Conservation (phyloP, 345 rosid species). For the Ceriops zippeliana region DNA sequence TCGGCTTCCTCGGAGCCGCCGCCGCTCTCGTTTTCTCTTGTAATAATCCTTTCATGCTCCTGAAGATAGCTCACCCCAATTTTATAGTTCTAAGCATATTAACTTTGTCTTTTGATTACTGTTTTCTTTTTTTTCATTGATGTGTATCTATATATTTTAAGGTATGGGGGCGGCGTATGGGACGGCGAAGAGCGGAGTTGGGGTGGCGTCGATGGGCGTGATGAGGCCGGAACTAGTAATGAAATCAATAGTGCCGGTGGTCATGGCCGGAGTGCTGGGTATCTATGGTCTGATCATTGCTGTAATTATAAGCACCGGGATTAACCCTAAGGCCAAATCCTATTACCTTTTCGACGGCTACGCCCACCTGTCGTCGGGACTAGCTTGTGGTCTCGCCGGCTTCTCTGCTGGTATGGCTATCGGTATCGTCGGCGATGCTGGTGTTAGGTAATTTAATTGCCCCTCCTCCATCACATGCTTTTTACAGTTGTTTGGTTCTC, state of each 20-base stretch:
- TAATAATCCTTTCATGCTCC: neutral
- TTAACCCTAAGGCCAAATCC: constrained; percentile 21
- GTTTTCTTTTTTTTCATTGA: neutral
- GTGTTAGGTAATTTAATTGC: neutral
- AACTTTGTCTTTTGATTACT: no score
- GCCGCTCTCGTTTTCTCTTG: constrained; percentile 44
- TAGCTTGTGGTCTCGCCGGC: constrained; percentile 26
- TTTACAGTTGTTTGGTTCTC: neutral
- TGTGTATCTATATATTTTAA: neutral
- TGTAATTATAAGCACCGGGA: constrained; percentile 20
- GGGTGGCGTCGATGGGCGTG: constrained; percentile 23
- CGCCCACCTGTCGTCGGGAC: constrained; percentile 30
- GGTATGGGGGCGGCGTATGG: constrained; percentile 27
- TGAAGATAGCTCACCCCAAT: neutral
- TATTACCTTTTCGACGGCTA: constrained; percentile 22
- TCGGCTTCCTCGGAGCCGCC: constrained; percentile 49
- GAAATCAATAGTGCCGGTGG: constrained; percentile 24
- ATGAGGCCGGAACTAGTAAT: constrained; percentile 24
- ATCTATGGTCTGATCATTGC: constrained; percentile 20
- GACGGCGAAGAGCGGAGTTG: constrained; percentile 25
- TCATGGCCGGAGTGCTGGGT: constrained; percentile 22
- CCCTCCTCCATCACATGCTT: neutral
- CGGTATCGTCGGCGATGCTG: constrained; percentile 11
- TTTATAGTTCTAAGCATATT: neutral
- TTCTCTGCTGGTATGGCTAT: constrained; percentile 23